These are phyloP conservation scores for Violaceomyces palustris DNA, from an alignment of 1,284 basidiomycete species.

Conservation along the genomic window DNA sequence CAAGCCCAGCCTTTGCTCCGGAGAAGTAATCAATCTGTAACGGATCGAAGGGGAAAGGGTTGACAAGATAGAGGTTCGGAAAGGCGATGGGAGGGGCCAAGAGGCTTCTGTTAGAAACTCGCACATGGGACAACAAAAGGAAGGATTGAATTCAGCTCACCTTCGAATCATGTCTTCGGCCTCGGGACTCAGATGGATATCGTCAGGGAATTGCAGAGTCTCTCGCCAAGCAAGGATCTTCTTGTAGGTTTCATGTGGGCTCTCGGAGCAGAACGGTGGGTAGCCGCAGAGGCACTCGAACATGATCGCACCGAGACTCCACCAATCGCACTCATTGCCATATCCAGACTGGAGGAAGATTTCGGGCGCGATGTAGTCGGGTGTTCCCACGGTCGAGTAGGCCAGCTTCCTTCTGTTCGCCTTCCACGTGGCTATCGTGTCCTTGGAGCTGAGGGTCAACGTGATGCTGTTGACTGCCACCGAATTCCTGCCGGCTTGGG, in stretches of 20 bases:
- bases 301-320: slow-evolving; percentile 82
- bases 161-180: slow-evolving; percentile 83
- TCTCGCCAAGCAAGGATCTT: slow-evolving; percentile 95
- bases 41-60: neutral
- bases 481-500: slow-evolving; percentile 46
- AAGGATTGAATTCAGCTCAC: slow-evolving; percentile 50
- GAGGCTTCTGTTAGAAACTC: neutral
- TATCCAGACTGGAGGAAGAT: slow-evolving; percentile 97
- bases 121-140: neutral
- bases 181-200: slow-evolving; percentile 87
- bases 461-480: slow-evolving; percentile 53
- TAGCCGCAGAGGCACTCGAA: slow-evolving; percentile 95
- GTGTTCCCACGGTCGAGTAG: slow-evolving; percentile 96
- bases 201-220: slow-evolving; percentile 85
- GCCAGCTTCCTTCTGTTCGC: slow-evolving; percentile 94
- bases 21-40: slow-evolving; percentile 76
- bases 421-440: slow-evolving; percentile 77
- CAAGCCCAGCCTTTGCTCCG: slow-evolving; percentile 65
- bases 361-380: slow-evolving; percentile 98
- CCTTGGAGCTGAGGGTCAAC: slow-evolving; percentile 48
- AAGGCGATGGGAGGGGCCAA: neutral
- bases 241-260: slow-evolving; percentile 94
- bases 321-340: slow-evolving; percentile 97
- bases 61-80: neutral
- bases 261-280: slow-evolving; percentile 95